These are phyloP conservation scores for Discostella stelligeroides DNA, from an alignment of 108 stramenopile species.

Conservation along the genomic window DNA sequence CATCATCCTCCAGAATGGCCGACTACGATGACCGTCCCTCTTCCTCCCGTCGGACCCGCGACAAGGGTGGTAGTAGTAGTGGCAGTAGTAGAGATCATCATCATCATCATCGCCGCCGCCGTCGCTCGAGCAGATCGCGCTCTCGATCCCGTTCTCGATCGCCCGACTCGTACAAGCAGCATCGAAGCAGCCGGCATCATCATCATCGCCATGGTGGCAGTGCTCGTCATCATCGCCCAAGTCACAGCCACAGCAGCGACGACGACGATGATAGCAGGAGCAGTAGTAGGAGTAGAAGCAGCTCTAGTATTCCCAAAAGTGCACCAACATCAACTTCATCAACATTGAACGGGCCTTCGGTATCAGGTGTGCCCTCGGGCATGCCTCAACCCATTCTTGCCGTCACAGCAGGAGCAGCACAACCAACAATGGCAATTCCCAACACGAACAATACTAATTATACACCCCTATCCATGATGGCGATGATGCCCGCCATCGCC, in stretches of 20 bases:
- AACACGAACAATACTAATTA: too few species aligned
- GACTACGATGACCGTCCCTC: slow-evolving; percentile 20
- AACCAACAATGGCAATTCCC: not conserved
- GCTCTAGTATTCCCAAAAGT: not conserved
- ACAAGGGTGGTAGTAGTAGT: slow-evolving; percentile 15
- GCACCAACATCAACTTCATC: too few species aligned
- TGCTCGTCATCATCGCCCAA: too few species aligned
- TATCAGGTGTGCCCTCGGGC: slow-evolving; percentile 14
- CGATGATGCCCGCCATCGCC: slow-evolving; percentile 25
- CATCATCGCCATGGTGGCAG: not conserved
- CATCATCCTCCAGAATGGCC: not conserved
- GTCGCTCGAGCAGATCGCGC: too few species aligned
- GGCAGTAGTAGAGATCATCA: not conserved
- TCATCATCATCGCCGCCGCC: not conserved
- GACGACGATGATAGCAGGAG: too few species aligned
- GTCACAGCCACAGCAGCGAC: not conserved
- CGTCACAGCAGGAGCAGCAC: not conserved
- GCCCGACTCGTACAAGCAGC: not conserved
- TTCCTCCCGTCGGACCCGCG: slow-evolving; percentile 8
- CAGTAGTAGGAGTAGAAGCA: too few species aligned
- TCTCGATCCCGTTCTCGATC: slow-evolving; percentile 24
- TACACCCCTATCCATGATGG: slow-evolving; percentile 3
- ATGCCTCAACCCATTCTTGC: slow-evolving; percentile 10
- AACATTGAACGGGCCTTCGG: not conserved
- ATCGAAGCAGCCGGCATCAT: not conserved